Percentiles rank a stretch among this genome's conserved stretches.
phyloP scores from a whole-genome alignment of 108 stramenopile species.

The Epipyxis sp. region DNA sequence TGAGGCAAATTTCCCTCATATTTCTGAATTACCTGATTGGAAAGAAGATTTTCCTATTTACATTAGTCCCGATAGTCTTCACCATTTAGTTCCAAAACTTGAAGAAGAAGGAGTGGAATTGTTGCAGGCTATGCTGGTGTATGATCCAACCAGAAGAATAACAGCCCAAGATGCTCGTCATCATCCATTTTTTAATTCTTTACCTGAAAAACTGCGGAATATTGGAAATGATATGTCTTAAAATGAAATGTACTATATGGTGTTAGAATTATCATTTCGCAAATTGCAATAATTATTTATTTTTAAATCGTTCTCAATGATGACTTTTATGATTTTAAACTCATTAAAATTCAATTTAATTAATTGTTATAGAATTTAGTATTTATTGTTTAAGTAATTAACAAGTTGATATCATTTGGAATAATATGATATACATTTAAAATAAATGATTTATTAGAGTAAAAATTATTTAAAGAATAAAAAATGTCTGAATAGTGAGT shows the following conservation, averaged over 20 bases:
- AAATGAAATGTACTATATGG: not conserved
- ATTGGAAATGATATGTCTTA: constrained; percentile 8
- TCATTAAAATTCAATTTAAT: too few relatives aligned
- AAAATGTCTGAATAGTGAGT: too few relatives aligned
- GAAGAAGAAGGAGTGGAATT: constrained; percentile 74
- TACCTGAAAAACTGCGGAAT: constrained; percentile 48
- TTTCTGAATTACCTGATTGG: constrained; percentile 11
- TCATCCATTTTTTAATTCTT: constrained; percentile 86
- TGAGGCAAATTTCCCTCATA: constrained; percentile 11
- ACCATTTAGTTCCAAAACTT: constrained; percentile 34
- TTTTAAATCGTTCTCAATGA: too few relatives aligned
- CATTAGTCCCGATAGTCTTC: not conserved
- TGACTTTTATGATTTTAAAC: too few relatives aligned
- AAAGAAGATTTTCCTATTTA: constrained; percentile 21
- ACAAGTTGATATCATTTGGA: too few relatives aligned
- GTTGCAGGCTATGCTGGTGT: constrained; percentile 76
- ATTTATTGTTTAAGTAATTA: too few relatives aligned
- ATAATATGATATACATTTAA: too few relatives aligned
- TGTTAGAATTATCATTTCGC: too few relatives aligned
- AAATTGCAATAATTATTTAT: too few relatives aligned
- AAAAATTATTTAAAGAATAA: too few relatives aligned
- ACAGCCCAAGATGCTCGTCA: constrained; percentile 86
- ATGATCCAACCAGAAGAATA: constrained; percentile 81
- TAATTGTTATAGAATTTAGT: too few relatives aligned
- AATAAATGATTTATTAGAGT: too few relatives aligned